Conservation (phyloP, 2,329 filamentous ascomycete genomes). For the Penicillium janthinellum region DNA sequence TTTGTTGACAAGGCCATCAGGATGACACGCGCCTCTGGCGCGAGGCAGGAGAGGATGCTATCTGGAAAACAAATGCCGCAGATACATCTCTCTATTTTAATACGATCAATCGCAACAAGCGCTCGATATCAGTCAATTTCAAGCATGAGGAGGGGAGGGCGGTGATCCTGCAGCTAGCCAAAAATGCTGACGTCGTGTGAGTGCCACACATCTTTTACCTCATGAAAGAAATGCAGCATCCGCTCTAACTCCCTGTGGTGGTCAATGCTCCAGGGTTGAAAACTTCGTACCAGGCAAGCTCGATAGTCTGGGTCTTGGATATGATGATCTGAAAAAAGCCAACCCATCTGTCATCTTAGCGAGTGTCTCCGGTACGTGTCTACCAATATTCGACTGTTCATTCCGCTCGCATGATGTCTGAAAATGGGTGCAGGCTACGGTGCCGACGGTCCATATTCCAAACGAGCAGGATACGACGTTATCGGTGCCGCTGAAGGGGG, state of each 20-base stretch:
- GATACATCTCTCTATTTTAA: conserved; percentile 49
- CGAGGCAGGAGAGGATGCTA: conserved; percentile 29
- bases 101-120: conserved; percentile 50
- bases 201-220: neutral
- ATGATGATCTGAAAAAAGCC: conserved; percentile 37
- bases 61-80: conserved; percentile 27
- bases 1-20: conserved; percentile 7
- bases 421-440: conserved; percentile 37
- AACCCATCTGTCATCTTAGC: conserved; percentile 49
- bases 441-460: conserved; percentile 44
- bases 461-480: conserved; percentile 50
- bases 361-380: conserved; percentile 42
- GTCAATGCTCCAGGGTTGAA: conserved; percentile 35
- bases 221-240: too few relatives aligned
- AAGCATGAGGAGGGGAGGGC: conserved; percentile 32
- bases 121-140: conserved; percentile 40
- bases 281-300: conserved; percentile 50
- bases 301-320: conserved; percentile 46
- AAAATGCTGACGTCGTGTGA: conserved; percentile 43
- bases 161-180: conserved; percentile 40
- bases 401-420: neutral
- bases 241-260: neutral
- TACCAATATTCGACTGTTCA: neutral
- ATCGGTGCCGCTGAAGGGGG: conserved; percentile 50
- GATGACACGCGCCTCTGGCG: conserved; percentile 39